A percentile compares a stretch with the other conserved stretches of the same genome.
These are phyloP conservation scores for Xylaria castorea DNA, from an alignment of 495 filamentous ascomycete genomes.

Conservation along the genomic window DNA sequence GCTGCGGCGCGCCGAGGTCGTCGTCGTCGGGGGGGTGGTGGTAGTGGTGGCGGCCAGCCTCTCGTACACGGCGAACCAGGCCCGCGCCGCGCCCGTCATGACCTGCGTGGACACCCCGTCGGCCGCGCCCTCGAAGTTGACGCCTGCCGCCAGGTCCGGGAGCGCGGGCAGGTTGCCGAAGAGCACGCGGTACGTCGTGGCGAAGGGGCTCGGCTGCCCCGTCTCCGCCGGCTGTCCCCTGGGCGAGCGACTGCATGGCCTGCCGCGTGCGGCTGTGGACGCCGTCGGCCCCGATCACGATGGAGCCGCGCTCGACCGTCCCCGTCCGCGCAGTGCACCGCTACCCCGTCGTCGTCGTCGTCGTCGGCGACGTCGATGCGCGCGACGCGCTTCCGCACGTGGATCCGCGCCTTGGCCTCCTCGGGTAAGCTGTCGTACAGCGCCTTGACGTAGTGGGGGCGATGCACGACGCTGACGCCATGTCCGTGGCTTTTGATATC, in stretches of 20 bases:
- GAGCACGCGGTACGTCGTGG: slow-evolving; percentile 40
- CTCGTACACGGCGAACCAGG: slow-evolving; percentile 50
- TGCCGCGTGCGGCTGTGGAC: slow-evolving; percentile 54
- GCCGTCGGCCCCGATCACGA: slow-evolving; percentile 63
- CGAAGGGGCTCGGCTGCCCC: slow-evolving; percentile 35
- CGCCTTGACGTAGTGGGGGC: slow-evolving; percentile 43
- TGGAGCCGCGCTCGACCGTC: slow-evolving; percentile 46
- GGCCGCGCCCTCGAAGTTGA: slow-evolving; percentile 31
- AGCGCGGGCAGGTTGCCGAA: slow-evolving; percentile 37
- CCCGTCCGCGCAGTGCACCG: slow-evolving; percentile 52
- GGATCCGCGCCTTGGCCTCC: slow-evolving; percentile 39
- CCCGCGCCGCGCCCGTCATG: slow-evolving; percentile 33
- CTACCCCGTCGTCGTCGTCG: slow-evolving; percentile 37
- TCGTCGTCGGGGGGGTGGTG: too few relatives aligned
- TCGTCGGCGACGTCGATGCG: slow-evolving; percentile 34
- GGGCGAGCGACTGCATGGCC: slow-evolving; percentile 47
- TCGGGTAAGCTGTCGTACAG: slow-evolving; percentile 47
- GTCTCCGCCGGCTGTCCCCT: slow-evolving; percentile 34
- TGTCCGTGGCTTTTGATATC: slow-evolving; percentile 43
- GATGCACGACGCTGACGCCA: slow-evolving; percentile 42
- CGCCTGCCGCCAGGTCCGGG: slow-evolving; percentile 28
- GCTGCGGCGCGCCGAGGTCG: slow-evolving; percentile 45
- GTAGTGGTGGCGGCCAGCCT: slow-evolving; percentile 52
- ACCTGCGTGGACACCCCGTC: slow-evolving; percentile 37
- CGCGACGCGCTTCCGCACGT: slow-evolving; percentile 43